phyloP scores from a whole-genome alignment of 2,329 filamentous ascomycete genomes.

The Fusarium abutilonis region DNA sequence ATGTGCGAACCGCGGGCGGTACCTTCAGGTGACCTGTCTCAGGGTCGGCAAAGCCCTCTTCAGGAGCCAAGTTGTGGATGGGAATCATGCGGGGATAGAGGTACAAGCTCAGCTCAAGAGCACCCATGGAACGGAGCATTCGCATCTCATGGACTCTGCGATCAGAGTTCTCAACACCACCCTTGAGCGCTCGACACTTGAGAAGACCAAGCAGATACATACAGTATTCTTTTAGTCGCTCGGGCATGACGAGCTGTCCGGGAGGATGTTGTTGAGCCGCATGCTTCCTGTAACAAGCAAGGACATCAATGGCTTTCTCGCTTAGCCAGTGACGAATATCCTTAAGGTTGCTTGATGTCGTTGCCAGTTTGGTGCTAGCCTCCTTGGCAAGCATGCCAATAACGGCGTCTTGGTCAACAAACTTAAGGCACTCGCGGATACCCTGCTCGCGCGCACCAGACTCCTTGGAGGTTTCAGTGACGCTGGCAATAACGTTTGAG shows the following conservation, averaged over 20 bases:
- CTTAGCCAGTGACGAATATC: slow-evolving; percentile 85
- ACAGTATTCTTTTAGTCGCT: slow-evolving; percentile 93
- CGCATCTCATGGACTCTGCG: slow-evolving; percentile 91
- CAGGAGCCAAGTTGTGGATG: slow-evolving; percentile 85
- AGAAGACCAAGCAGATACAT: slow-evolving; percentile 94
- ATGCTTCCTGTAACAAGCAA: slow-evolving; percentile 92
- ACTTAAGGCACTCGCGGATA: slow-evolving; percentile 86
- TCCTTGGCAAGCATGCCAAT: slow-evolving; percentile 91
- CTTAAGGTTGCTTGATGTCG: slow-evolving; percentile 76
- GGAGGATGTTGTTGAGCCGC: slow-evolving; percentile 87
- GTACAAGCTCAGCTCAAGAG: slow-evolving; percentile 86
- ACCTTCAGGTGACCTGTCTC: slow-evolving; percentile 88
- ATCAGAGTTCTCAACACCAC: slow-evolving; percentile 89
- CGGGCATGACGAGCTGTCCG: slow-evolving; percentile 92
- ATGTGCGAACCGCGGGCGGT: slow-evolving; percentile 81
- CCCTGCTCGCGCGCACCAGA: slow-evolving; percentile 57
- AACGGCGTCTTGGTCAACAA: slow-evolving; percentile 95
- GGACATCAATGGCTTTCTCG: slow-evolving; percentile 91
- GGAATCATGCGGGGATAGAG: slow-evolving; percentile 95
- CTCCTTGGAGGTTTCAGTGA: slow-evolving; percentile 72
- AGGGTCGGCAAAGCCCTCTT: slow-evolving; percentile 89
- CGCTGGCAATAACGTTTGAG: slow-evolving; percentile 91
- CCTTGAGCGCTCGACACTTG: slow-evolving; percentile 94
- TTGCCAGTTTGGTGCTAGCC: slow-evolving; percentile 83
- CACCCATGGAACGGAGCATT: slow-evolving; percentile 87